phyloP scores from a whole-genome alignment of 768 basidiomycete species.

The Xanthoconium purpureum region DNA sequence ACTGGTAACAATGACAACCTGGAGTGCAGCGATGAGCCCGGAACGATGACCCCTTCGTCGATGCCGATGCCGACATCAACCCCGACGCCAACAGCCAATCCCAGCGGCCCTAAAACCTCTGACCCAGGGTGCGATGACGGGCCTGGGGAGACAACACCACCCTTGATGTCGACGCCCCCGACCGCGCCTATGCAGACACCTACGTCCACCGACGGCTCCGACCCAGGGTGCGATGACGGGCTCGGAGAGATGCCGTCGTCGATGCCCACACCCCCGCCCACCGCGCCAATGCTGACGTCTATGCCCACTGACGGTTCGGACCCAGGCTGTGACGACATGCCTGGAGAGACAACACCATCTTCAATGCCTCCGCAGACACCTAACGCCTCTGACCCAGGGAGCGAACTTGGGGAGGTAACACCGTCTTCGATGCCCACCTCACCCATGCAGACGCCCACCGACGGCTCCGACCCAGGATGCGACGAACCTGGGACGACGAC shows the following conservation, averaged over 20 bases:
- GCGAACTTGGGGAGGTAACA: neutral
- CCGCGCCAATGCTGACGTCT: neutral
- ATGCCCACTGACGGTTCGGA: neutral
- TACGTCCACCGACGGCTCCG: neutral
- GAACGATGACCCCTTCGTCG: neutral
- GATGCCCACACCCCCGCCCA: neutral
- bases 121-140: slow-evolving; percentile 1
- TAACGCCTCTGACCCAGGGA: neutral
- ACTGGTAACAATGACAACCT: neutral
- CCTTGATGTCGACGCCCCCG: neutral
- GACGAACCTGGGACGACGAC: neutral
- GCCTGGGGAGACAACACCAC: neutral
- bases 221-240: neutral
- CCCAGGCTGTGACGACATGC: neutral
- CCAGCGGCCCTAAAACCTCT: neutral
- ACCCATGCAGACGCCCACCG: neutral
- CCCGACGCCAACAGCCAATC: neutral
- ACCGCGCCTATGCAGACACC: neutral
- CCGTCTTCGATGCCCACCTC: neutral
- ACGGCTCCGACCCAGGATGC: neutral
- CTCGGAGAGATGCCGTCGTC: neutral
- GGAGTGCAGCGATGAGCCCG: neutral
- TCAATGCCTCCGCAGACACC: neutral
- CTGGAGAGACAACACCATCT: neutral
- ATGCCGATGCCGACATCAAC: neutral